Base-by-base conservation (phyloP, 2,329 filamentous ascomycete species). In the Penicillium occitanis region DNA sequence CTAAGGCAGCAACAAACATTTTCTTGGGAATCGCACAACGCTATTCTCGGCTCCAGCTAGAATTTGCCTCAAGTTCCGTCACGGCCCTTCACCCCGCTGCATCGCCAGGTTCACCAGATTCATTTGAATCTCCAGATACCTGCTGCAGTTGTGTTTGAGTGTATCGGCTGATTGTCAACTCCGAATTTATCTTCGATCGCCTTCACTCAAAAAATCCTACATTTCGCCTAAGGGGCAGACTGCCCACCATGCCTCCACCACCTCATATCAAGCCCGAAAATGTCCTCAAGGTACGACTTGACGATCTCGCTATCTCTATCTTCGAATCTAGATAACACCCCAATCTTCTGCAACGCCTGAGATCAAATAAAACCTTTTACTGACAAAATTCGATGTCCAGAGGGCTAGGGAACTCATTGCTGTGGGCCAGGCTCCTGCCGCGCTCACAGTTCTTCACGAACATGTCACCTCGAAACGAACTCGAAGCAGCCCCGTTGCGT, bases 391-490 rank as follows among this genome's bases (percentile, higher is more conserved):
- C 63, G 46, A 64, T 69, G 57, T 67, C 63, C 70, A 88, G 88
- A 90, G 95, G 81, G 95, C 95, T 70, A 91, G 98, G 82, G 95
- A 99, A 86, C 92, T 99, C 82, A 97, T 98, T 84, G 95, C 93
- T 78, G 95, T 99, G 77, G 91, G 91, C 79, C 95, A 99, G 87
- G 86, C 91, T 73, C 88, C 91, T 75, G 94, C 95, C 76, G 95
- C 95, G 78, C 86, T 99, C 79, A 93, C 90, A 76, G 89, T 98
- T 76, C 90, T 99, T 69, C 95, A 98, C 85, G 95, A 99, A 86
- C 95, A 99, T 89, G 93, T 98, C 84, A 97, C 93, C 75, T 97
- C 92, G 72, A 99, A 99, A 86, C 88, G 95, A 75, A 97, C 93
- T 75, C 92, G 95, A 78, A 98, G 96, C 89, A 95, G 92, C 75